Evolutionary conservation across 768 basidiomycete genomes (phyloP), one percentile per base, ranked within the genome.

Genomic region (Amylocystis lapponica): DNA sequence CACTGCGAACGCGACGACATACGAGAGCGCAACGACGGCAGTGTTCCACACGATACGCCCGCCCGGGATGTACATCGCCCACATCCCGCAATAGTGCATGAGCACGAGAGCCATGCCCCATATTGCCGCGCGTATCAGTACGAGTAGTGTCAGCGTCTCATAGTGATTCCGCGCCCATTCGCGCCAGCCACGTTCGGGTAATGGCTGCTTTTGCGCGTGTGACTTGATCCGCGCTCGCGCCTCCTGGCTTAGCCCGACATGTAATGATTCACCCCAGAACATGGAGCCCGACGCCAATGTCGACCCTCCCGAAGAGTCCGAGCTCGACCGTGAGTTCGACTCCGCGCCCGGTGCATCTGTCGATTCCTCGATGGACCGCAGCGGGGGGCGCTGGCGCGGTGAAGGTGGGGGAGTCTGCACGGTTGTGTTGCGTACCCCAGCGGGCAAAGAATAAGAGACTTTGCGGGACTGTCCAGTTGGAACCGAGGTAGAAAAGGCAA

Each of bases 51-150:
- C 36, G 12, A 60, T 54, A 5, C 53, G 53, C 1, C 59, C 59
- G 6, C 44, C 32, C 8, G 59, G 56, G 11, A 60, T 52, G 13
- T 51, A 36, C 59, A 60, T 60, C 4, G 59, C 59, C 59, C 56
- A 58, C 59, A 60, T 60, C 0, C 59, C 57, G 32, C 56, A 56
- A 40, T 60, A 60, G 34, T 60, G 59, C 59, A 60, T 60, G 36
- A 58, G 52, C 16, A 56, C 59, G 13, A 60, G 55, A 1, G 56
- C 59, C 1, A 50, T 22, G 3, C 51, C 56, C 59, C 59, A 60
- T 5, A 60, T 45, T 14, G 55, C 52, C 11, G 59, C 56, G 1
- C 59, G 45, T 5, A 56, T 17, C 22, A 44, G 45, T 13, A 58
- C 39, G 7, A 52, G 37, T 7, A 51, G 17, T 13, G 47, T 50